These are phyloP conservation scores for Boletus vinaceobasis DNA, from an alignment of 768 basidiomycete species.

Conservation along the genomic window DNA sequence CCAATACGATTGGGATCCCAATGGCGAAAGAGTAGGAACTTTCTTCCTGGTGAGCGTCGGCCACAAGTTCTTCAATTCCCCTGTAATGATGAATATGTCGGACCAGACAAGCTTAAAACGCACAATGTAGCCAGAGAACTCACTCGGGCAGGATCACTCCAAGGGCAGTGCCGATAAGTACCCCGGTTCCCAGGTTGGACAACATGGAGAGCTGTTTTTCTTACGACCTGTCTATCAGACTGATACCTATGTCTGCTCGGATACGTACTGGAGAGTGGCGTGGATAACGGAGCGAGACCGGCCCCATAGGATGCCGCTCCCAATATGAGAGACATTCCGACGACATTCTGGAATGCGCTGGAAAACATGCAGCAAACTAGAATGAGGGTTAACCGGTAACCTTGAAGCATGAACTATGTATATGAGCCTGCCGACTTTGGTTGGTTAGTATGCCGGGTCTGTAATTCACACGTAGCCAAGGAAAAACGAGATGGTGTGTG, in stretches of 20 bases:
- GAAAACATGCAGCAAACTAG: conserved; percentile 17
- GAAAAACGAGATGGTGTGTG: not conserved
- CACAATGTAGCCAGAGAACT: conserved; percentile 30
- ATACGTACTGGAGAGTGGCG: conserved; percentile 61
- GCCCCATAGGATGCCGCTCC: conserved; percentile 62
- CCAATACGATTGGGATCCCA: conserved; percentile 60
- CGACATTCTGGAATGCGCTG: conserved; percentile 21
- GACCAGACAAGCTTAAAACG: not conserved
- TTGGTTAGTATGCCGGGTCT: no score
- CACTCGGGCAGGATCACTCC: conserved; percentile 94
- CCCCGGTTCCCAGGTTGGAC: conserved; percentile 69
- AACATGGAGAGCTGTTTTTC: conserved; percentile 44
- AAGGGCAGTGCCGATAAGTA: conserved; percentile 85
- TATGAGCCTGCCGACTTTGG: no score
- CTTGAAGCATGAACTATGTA: no score
- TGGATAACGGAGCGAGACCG: conserved; percentile 73
- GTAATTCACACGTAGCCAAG: not conserved
- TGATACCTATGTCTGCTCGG: conserved; percentile 1
- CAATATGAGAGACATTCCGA: conserved; percentile 54
- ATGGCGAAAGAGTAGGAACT: conserved; percentile 51
- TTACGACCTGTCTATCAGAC: conserved; percentile 35
- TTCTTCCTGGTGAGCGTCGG: conserved; percentile 30
- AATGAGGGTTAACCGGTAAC: not conserved
- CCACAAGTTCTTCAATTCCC: conserved; percentile 64
- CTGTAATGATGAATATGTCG: conserved; percentile 34